Conservation (phyloP, 1,284 basidiomycete species). For the Inonotus hispidus region DNA sequence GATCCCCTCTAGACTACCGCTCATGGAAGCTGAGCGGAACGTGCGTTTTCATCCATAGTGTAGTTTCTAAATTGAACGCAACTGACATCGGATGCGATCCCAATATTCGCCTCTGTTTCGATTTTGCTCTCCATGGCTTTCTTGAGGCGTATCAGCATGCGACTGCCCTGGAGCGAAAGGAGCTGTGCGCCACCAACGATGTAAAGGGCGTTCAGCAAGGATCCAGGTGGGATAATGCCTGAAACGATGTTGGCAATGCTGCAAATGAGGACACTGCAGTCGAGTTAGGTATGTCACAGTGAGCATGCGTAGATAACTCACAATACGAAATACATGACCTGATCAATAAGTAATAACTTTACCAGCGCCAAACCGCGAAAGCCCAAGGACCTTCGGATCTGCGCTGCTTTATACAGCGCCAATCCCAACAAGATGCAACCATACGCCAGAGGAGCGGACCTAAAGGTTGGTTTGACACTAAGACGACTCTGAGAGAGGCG, state of each 20-base stretch:
- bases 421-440: background rate
- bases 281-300: background rate
- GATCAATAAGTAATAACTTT: background rate
- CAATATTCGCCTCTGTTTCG: background rate
- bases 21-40: background rate
- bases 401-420: background rate
- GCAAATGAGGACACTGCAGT: background rate
- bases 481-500: background rate
- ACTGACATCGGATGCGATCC: background rate
- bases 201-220: background rate
- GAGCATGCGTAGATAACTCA: background rate
- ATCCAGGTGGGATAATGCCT: background rate
- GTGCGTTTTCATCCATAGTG: background rate
- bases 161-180: background rate
- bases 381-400: background rate
- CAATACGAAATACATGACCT: background rate
- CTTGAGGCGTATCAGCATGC: constrained; percentile 1
- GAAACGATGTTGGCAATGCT: background rate
- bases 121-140: background rate
- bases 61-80: background rate
- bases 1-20: background rate
- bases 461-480: background rate
- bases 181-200: background rate
- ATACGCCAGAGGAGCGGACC: background rate
- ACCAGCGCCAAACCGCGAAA: background rate